These are phyloP conservation scores for Exophiala lecanii-corni DNA, from an alignment of 2,329 filamentous ascomycete species.

Conservation along the genomic window DNA sequence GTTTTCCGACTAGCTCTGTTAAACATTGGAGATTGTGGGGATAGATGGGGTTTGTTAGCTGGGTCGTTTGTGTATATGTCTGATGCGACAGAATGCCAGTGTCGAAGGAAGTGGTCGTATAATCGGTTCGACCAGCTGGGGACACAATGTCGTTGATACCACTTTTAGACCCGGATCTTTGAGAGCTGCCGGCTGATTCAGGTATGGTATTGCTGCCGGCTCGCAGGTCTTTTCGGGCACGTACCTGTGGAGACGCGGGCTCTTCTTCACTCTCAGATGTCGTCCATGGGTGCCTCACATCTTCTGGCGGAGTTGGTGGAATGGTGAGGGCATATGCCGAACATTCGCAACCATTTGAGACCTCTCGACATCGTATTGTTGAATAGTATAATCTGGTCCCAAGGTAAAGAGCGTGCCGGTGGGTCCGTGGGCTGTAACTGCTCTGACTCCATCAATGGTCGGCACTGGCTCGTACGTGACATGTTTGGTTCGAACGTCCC, in stretches of 20 bases:
- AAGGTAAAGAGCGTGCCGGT: slow-evolving; percentile 90
- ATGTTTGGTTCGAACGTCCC: slow-evolving; percentile 98
- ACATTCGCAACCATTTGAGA: slow-evolving; percentile 79
- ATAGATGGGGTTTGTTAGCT: slow-evolving; percentile 31
- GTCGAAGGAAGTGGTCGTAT: slow-evolving; percentile 45
- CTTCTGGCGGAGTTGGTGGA: slow-evolving; percentile 71
- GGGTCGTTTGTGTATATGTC: slow-evolving; percentile 11
- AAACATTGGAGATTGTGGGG: slow-evolving; percentile 47
- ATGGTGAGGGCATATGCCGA: slow-evolving; percentile 80
- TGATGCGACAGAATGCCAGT: slow-evolving; percentile 26
- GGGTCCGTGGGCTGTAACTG: slow-evolving; percentile 81
- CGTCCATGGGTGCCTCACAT: slow-evolving; percentile 47
- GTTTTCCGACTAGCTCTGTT: slow-evolving; percentile 41
- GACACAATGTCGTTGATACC: slow-evolving; percentile 37
- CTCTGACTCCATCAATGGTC: slow-evolving; percentile 74
- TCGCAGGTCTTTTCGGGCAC: slow-evolving; percentile 67
- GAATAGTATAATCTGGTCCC: slow-evolving; percentile 79
- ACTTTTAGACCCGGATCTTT: slow-evolving; percentile 47
- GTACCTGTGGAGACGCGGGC: slow-evolving; percentile 65
- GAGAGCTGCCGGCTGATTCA: slow-evolving; percentile 56
- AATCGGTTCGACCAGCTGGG: slow-evolving; percentile 38
- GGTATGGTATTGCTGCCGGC: slow-evolving; percentile 66
- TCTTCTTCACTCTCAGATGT: slow-evolving; percentile 68
- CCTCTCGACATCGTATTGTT: slow-evolving; percentile 91
- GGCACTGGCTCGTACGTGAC: slow-evolving; percentile 86